Base-by-base conservation (phyloP, 805 yeast genomes). In the Candida pseudofarinosa region DNA sequence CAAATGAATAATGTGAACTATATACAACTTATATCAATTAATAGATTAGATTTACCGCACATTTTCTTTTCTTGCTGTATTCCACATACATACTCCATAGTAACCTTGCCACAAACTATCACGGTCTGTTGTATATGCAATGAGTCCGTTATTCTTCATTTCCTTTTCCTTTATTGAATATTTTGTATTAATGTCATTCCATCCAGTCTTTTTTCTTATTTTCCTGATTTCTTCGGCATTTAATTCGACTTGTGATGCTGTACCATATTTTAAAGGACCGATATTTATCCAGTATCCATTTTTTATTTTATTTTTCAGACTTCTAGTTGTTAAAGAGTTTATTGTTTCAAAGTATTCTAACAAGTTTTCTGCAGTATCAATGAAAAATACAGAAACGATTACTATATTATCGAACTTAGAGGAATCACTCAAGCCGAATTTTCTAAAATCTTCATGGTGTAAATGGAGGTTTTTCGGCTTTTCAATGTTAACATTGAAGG, bases 191-290 rank as follows among this genome's bases (percentile, higher is more conserved):
- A 52, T 13, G 41, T 59, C 64, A 5, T 40, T 33, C 93, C 96
- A 89, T 2, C 95, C 93, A 65, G 80, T 68, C 3, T 63, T 37
- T 17, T 59, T 51, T 30, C 90, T 65, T 13, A 86, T 54, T n/a
- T 56, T 50, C 12, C 63, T 60, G 38, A 90, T 57, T 56, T 90
- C 97, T n/a, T 83, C 83, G 12, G 77, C 67, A 33, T 81, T 81
- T 23, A 88, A 65, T 58, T 90, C 96, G 23, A 83, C 79, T 57
- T 76, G 71, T 38, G 96, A 81, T 41, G 89, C 85, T 2, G 88
- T 80, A 0, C 97, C 97, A 69, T 93, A 91, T 60, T 90, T 85
- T 47, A 93, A 69, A 0, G 99, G 99, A 0, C 99, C 99, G 12
- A 81, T 72, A 58, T 93, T 91, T 48, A 91, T 79, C 98, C 98